Evolutionary conservation across 2,329 filamentous ascomycete species (phyloP), one percentile per base, ranked within the genome.

Genomic region (Penicillium frequentans): DNA sequence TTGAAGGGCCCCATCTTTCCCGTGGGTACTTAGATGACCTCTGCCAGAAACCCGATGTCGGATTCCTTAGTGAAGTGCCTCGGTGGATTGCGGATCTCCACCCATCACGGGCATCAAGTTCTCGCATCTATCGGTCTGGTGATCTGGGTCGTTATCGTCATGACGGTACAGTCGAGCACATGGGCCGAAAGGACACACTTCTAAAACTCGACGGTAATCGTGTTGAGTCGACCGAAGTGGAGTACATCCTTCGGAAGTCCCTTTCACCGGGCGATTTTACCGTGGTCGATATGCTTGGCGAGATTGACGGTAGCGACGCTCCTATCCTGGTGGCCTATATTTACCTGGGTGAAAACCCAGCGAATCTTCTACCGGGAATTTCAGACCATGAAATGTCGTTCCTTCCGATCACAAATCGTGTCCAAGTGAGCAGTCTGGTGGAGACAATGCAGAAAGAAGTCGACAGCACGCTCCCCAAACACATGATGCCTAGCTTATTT

Each of bases 1-100:
- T 71, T 9, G 68, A 71, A 54, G 69, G 69, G 0, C 65, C 68
- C 0, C 66, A 69, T 35, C 53, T 70, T 7, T 59, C 68, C 11
- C 60, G 62, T 5, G 66, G 67, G 1, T 70, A 70, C 44, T 57
- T 70, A 8, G 66, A 70, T 27, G 21, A 50, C 61, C 0, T 59
- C 51, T 26, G 55, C 53, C 39, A 3, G 58, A 58, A 19, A 45
- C 63, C 0, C 57, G 63, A 14, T 60, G 61, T 42, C 4, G 39
- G 39, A 11, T 68, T 68, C 46, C 57, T 69, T n/a, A 1, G 49
- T 1, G 9, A 33, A 1, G 44, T 56, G 1, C 64, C 64, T 2
- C 6, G 13, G 3, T 64, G 62, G 64, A 64, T 67, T 56, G 21
- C 50, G 2, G 48, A 56, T 13, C 37, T 65, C 0, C 62, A 66